Base-by-base conservation (phyloP, 768 basidiomycete genomes). In the Russula earlei region DNA sequence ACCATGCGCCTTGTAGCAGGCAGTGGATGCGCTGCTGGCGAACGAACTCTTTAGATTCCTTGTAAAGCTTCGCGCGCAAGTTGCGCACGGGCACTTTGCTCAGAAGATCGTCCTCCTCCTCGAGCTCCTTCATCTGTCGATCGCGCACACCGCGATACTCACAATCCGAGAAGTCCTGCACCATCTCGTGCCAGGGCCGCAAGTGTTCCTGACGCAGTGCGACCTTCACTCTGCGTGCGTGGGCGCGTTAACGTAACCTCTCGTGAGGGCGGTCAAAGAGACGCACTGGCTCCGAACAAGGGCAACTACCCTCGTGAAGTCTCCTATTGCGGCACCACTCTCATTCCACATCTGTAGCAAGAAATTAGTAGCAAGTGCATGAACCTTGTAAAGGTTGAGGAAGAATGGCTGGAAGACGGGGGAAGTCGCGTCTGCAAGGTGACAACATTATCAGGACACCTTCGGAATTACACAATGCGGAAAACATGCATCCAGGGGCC, bases 261-360 rank as follows among this genome's bases (percentile, higher is more conserved):
- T 22, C 14, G 33, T 17, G 10, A 8, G 11, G 25, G 27, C 15
- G 20, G 27, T 20, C 29, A 34, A 34, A 14, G 45, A 25, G 36
- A 82, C 87, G 59, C 68, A 91, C 88, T 94, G 92, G 77, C 88
- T 91, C 50, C 82, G 81, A 34, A 85, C 84, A 19, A 94, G 73
- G 6, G 83, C 85, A 33, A 80, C 78, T 10, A 95, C 82, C 10
- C 93, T 83, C 34, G 77, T 74, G 61, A 92, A 91, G 69, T 95
- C 92, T 19, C 75, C 82, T 12, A 68, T 65, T 4, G 85, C 82
- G 1, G 92, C 87, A 12, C 85, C 84, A 64, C 87, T 88, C 67
- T 95, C 92, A 62, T 77, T 80, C 91, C 90, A 95, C 82, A 95
- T 91, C 33, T 89, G 80, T n/a, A 91, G 71, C 70, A 94, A 94